Conservation (phyloP, 805 yeast species). For the Pichia cabralensis region DNA sequence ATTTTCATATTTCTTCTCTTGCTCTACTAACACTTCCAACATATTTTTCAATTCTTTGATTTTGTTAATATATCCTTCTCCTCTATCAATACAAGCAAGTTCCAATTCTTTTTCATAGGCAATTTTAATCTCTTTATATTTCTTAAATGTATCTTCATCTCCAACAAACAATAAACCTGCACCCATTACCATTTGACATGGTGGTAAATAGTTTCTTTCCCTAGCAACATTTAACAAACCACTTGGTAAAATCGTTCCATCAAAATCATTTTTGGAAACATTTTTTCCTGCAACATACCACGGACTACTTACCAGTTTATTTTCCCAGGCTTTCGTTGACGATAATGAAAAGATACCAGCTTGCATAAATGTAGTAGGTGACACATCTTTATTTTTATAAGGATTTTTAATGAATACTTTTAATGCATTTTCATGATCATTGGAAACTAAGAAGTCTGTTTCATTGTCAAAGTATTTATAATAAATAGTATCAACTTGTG, state of each 20-base stretch:
- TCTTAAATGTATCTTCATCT: constrained; percentile 37
- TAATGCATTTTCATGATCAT: constrained; percentile 65
- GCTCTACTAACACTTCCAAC: constrained; percentile 20
- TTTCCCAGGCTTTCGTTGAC: constrained; percentile 83
- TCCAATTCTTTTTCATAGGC: constrained; percentile 23
- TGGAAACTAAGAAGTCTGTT: constrained; percentile 61
- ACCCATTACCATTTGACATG: constrained; percentile 86
- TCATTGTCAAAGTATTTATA: constrained; percentile 61
- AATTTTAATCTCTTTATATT: constrained; percentile 21
- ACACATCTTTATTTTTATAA: constrained; percentile 54
- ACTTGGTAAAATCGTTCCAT: constrained; percentile 44
- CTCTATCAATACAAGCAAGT: constrained; percentile 20
- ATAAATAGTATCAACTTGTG: constrained; percentile 73
- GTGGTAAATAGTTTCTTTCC: constrained; percentile 53
- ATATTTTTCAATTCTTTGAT: constrained; percentile 22
- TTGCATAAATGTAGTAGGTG: constrained; percentile 82
- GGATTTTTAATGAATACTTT: constrained; percentile 80
- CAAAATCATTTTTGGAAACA: constrained; percentile 59
- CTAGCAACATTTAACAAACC: constrained; percentile 50
- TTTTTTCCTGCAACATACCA: constrained; percentile 73
- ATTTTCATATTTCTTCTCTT: constrained; percentile 6
- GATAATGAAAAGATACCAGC: constrained; percentile 83
- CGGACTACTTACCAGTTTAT: constrained; percentile 70
- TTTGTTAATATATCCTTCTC: constrained; percentile 18
- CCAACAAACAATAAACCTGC: constrained; percentile 73